Evolutionary conservation across 768 basidiomycete genomes (phyloP).

Genomic region (Suillus paluster): DNA sequence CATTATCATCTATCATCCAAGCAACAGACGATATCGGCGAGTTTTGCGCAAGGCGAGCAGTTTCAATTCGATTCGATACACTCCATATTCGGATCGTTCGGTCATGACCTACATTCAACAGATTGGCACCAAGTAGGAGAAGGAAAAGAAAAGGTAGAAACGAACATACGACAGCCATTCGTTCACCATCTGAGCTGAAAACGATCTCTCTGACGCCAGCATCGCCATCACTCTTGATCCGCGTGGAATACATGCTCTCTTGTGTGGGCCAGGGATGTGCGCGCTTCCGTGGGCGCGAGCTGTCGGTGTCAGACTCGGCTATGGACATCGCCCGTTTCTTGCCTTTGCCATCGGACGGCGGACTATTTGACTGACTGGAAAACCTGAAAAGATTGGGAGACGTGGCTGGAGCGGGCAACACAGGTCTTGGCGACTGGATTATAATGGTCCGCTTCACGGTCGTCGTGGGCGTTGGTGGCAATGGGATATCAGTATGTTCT

Average conservation of each 20-base stretch:
- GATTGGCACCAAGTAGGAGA: conserved; percentile 1
- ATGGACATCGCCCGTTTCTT: conserved; percentile 44
- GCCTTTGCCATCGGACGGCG: conserved; percentile 33
- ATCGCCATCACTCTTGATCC: conserved; percentile 51
- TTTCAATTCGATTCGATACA: conserved; percentile 49
- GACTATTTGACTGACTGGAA: conserved; percentile 24
- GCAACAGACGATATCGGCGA: conserved; percentile 50
- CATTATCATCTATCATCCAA: conserved; percentile 65
- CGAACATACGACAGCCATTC: conserved; percentile 63
- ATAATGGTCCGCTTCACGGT: conserved; percentile 23
- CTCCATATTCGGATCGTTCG: conserved; percentile 68
- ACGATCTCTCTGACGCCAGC: conserved; percentile 51
- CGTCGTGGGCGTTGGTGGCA: conserved; percentile 20
- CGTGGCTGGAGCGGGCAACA: conserved; percentile 32
- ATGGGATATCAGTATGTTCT: conserved; percentile 1
- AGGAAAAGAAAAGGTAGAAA: conserved; percentile 14
- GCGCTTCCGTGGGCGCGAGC: conserved; percentile 38
- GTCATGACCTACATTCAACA: conserved; percentile 50
- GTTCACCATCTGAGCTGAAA: conserved; percentile 57
- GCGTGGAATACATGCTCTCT: conserved; percentile 39
- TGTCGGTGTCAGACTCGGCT: conserved; percentile 27
- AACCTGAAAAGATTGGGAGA: conserved; percentile 40
- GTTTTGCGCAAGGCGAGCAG: conserved; percentile 60
- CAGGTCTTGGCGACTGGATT: conserved; percentile 36
- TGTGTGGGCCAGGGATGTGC: conserved; percentile 53